Evolutionary conservation across 164 flowering plant species (phyloP).

Genomic region (Brasenia schreberi): DNA sequence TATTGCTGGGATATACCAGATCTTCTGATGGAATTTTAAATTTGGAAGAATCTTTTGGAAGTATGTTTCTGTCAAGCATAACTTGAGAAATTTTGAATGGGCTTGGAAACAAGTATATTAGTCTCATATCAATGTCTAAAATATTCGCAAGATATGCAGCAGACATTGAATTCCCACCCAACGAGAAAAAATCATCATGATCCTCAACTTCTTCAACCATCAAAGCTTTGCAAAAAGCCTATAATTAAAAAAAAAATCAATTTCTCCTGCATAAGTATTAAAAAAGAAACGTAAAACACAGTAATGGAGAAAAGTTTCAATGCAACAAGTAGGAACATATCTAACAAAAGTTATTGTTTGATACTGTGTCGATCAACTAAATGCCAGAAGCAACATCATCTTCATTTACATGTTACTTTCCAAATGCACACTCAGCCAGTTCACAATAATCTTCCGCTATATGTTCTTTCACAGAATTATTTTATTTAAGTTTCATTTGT

Average conservation of each 20-base stretch:
- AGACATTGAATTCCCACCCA: slow-evolving; percentile 83
- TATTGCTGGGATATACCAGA: slow-evolving; percentile 4
- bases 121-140: slow-evolving; percentile 65
- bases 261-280: too few species aligned
- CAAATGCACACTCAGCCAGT: too few species aligned
- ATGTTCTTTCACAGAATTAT: too few species aligned
- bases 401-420: too few species aligned
- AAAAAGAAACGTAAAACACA: background rate
- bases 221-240: slow-evolving; percentile 69
- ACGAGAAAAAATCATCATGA: slow-evolving; percentile 65
- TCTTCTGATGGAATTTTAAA: slow-evolving; percentile 3
- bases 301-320: background rate
- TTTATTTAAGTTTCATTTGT: too few species aligned
- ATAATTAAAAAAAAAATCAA: slow-evolving; percentile 4
- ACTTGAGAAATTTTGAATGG: slow-evolving; percentile 46
- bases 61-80: slow-evolving; percentile 21
- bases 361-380: background rate
- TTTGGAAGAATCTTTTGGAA: slow-evolving; percentile 7
- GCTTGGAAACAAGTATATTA: slow-evolving; percentile 51
- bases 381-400: background rate
- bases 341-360: background rate
- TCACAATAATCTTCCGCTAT: too few species aligned
- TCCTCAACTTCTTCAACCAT: slow-evolving; percentile 36
- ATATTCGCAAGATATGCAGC: slow-evolving; percentile 76
- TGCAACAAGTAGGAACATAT: background rate